These are phyloP conservation scores for Gossypioides kirkii DNA, from an alignment of 345 rosid species.

Conservation along the genomic window DNA sequence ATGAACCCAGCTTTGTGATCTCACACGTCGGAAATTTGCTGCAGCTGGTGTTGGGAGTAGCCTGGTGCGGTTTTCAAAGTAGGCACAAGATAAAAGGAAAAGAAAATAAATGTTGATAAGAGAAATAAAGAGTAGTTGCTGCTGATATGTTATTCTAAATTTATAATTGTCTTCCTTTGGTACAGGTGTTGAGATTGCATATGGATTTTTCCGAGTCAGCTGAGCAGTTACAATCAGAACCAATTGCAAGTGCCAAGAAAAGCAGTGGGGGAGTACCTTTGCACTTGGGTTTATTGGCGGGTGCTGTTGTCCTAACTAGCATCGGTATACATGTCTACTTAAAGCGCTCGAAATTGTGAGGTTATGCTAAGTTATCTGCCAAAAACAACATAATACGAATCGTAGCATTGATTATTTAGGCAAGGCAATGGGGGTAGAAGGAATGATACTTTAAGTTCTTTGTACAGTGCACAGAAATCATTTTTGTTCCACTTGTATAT, in stretches of 20 bases:
- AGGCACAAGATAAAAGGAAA: background rate
- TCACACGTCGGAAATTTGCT: background rate
- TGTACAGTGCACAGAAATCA: background rate
- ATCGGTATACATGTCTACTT: slow-evolving; percentile 56
- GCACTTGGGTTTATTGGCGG: slow-evolving; percentile 45
- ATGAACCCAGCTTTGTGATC: background rate
- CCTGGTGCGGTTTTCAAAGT: background rate
- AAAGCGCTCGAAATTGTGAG: slow-evolving; percentile 59
- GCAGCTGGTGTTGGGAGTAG: background rate
- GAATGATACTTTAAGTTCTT: background rate
- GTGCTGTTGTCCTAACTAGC: slow-evolving; percentile 65
- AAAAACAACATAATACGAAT: background rate
- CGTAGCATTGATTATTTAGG: background rate
- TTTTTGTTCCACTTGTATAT: background rate
- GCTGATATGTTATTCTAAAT: background rate
- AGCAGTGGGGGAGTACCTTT: slow-evolving; percentile 28
- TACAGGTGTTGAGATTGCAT: slow-evolving; percentile 68
- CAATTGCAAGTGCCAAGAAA: slow-evolving; percentile 18
- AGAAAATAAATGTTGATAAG: background rate
- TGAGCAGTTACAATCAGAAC: slow-evolving; percentile 22
- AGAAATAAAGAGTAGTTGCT: background rate
- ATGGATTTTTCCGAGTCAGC: slow-evolving; percentile 48
- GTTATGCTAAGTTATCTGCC: background rate
- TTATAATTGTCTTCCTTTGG: slow-evolving; percentile 1
- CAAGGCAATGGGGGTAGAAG: background rate